Percentiles rank a stretch among this genome's conserved stretches.
Conservation (phyloP, 495 filamentous ascomycete genomes). For the Annulohypoxylon stygium region DNA sequence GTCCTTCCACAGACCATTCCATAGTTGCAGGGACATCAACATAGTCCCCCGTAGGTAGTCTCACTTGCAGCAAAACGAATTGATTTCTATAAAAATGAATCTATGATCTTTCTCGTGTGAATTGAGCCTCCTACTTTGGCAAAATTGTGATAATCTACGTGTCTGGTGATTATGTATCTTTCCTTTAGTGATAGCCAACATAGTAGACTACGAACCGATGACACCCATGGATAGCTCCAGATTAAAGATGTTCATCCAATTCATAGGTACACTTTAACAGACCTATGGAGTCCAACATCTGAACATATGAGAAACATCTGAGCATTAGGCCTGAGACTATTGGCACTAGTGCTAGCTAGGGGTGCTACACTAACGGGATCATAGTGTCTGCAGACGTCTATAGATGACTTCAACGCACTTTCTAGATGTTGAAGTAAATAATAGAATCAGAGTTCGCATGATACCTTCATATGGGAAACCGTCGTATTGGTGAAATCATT, state of each 20-base stretch:
- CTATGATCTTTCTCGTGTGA: neutral
- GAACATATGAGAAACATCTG: neutral
- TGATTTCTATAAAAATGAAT: neutral
- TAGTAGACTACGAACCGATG: too few species aligned
- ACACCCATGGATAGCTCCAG: neutral
- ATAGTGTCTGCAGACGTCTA: neutral
- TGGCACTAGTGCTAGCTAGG: neutral
- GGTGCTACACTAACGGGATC: neutral
- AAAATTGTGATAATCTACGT: too few species aligned
- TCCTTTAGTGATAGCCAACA: too few species aligned
- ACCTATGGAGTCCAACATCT: neutral
- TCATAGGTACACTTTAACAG: neutral
- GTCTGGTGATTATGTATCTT: too few species aligned
- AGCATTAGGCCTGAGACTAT: neutral
- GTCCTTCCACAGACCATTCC: conserved; percentile 15
- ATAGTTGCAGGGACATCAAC: conserved; percentile 22
- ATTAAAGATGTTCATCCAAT: neutral
- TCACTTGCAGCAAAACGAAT: conserved; percentile 40
- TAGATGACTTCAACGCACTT: neutral
- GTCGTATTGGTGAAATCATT: neutral
- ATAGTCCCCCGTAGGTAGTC: conserved; percentile 5
- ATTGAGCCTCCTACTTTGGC: neutral
- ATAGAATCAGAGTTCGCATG: neutral
- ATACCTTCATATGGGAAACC: neutral
- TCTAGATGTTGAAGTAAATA: neutral